Percentiles rank a stretch among this genome's conserved stretches.
phyloP scores from a whole-genome alignment of 345 rosid species.

The Salix arbutifolia region DNA sequence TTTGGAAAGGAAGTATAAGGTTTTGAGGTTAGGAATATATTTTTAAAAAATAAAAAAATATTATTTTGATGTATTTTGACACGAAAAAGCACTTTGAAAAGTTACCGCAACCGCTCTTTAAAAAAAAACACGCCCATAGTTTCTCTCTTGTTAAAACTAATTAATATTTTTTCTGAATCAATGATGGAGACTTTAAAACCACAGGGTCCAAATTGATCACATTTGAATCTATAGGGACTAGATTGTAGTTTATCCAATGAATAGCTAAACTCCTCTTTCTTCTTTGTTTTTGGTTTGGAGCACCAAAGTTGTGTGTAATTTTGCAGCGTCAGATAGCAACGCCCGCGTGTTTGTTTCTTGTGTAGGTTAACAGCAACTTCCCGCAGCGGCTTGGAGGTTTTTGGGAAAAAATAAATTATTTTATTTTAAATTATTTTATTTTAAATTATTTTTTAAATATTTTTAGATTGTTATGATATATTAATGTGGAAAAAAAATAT shows the following conservation, averaged over 20 bases:
- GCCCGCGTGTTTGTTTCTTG: background rate
- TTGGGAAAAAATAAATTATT: too few species aligned
- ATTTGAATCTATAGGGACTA: background rate
- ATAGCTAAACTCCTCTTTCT: background rate
- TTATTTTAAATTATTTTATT: too few species aligned
- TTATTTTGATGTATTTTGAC: too few species aligned
- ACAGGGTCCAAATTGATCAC: background rate
- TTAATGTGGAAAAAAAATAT: too few species aligned
- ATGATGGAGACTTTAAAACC: background rate
- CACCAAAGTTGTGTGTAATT: background rate
- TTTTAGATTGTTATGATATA: too few species aligned
- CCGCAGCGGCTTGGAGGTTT: background rate
- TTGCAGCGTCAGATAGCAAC: background rate
- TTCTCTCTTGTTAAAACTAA: background rate
- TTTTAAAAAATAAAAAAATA: too few species aligned
- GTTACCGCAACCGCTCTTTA: too few species aligned
- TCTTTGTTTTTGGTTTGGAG: background rate
- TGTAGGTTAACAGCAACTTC: background rate
- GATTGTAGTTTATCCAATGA: background rate
- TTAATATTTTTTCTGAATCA: background rate
- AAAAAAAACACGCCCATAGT: too few species aligned
- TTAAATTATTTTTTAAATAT: too few species aligned
- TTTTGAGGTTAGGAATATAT: background rate
- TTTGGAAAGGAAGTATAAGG: background rate
- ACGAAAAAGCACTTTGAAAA: too few species aligned